Evolutionary conservation across 2,329 filamentous ascomycete genomes (phyloP), one percentile per base, ranked within the genome.

Genomic region (Pestalotiopsis sp.): DNA sequence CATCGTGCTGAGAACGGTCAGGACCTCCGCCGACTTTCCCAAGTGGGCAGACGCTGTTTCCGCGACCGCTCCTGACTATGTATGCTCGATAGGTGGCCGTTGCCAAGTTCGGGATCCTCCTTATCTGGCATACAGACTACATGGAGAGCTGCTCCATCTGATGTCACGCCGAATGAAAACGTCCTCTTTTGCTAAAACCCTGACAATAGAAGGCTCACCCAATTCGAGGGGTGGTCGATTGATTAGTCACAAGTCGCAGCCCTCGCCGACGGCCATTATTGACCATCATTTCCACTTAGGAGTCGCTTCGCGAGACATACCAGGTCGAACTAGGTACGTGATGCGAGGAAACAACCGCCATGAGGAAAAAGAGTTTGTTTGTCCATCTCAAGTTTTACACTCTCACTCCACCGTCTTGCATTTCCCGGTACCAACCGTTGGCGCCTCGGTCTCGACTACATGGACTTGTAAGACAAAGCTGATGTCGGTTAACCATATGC

Each of bases 21-120:
- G 14, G 59, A 62, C n/a, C 59, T 62, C 59, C 36, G 59, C 9
- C 9, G n/a, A 62, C 59, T 62, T 62, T 36, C 59, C 25, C 59
- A 62, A 36, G 45, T 39, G 6, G n/a, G 59, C 59, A 36, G 31
- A 39, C n/a, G 31, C 31, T 62, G 59, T 36, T 62, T 52, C 59
- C 59, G 31, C 59, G 12, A 62, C 27, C 27, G 11, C 20, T 62
- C 27, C 14, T 38, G 59, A 36, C 41, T 62, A 39, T 61, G 27
- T 31, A 31, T 7, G 31, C 25, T 27, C 7, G 17, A 12, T n/a
- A 38, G 5, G 13, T 20, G 20, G 5, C 20, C 20, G 4, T 52
- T 52, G 6, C 45, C 7, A 36, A 36, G 31, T 36, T 36, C 31
- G 7, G 31, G 2, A 3, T 6, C 17, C 6, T 2, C 23, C 45